phyloP scores from a whole-genome alignment of 345 rosid species.

The Stellera chamaejasme region DNA sequence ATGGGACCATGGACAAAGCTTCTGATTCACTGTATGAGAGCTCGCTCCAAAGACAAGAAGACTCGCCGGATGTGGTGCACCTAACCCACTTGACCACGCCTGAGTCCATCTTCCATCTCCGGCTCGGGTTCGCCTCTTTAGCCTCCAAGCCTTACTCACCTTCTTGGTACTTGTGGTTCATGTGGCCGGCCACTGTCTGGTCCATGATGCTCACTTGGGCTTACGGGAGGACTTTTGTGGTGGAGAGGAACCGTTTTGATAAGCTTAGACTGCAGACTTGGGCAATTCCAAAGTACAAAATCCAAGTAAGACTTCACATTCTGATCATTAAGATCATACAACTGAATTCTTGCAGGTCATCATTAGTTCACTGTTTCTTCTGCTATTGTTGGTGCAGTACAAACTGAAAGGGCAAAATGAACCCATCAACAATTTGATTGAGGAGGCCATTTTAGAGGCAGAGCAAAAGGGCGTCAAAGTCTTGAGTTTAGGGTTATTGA shows the following conservation, averaged over 20 bases:
- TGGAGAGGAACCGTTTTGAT: slow-evolving; percentile 25
- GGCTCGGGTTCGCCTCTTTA: slow-evolving; percentile 40
- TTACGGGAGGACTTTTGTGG: slow-evolving; percentile 14
- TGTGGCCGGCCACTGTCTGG: slow-evolving; percentile 31
- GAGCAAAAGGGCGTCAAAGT: slow-evolving; percentile 30
- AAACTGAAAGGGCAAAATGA: slow-evolving; percentile 25
- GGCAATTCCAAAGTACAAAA: slow-evolving; percentile 25
- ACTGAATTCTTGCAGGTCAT: no score
- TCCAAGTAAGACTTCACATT: slow-evolving; percentile 6
- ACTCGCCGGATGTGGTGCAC: slow-evolving; percentile 37
- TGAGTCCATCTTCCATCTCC: slow-evolving; percentile 47
- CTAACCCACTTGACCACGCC: slow-evolving; percentile 51
- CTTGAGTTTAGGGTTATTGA: slow-evolving; percentile 36
- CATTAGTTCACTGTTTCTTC: not conserved
- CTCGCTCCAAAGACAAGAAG: slow-evolving; percentile 29
- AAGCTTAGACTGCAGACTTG: slow-evolving; percentile 28
- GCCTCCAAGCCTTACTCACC: slow-evolving; percentile 42
- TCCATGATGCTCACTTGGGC: slow-evolving; percentile 24
- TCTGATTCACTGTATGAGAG: slow-evolving; percentile 22
- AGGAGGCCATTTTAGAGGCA: slow-evolving; percentile 33
- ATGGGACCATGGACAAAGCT: slow-evolving; percentile 29
- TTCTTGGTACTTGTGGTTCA: slow-evolving; percentile 23
- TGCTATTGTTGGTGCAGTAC: slow-evolving; percentile 17
- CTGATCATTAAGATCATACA: no score
- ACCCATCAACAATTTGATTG: slow-evolving; percentile 30